Percentiles rank a stretch among this genome's conserved stretches.
These are phyloP conservation scores for Corchorus capsularis DNA, from an alignment of 345 rosid species.

Conservation along the genomic window DNA sequence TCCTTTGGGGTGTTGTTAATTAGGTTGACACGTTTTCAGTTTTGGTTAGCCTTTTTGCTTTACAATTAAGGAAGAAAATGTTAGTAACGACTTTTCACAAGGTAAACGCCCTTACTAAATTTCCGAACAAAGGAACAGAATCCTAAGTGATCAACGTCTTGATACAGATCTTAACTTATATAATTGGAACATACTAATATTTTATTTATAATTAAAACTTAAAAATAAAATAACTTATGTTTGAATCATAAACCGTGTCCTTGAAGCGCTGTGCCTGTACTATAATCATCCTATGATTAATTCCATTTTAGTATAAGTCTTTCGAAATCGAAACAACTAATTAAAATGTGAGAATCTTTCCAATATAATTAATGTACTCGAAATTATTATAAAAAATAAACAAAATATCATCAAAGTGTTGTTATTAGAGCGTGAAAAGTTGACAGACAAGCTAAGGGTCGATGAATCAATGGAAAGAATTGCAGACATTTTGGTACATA, in stretches of 20 bases:
- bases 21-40: not conserved
- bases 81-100: not conserved
- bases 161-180: not conserved
- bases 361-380: not conserved
- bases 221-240: too few species aligned
- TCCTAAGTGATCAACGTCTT: slow-evolving; percentile 9
- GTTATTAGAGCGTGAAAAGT: not conserved
- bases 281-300: slow-evolving; percentile 23
- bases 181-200: too few species aligned
- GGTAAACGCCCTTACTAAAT: slow-evolving; percentile 20
- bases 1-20: not conserved
- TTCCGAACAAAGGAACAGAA: not conserved
- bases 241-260: slow-evolving; percentile 25
- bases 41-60: slow-evolving; percentile 18
- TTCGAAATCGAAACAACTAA: not conserved
- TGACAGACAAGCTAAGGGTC: slow-evolving; percentile 6
- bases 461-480: not conserved
- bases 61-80: slow-evolving; percentile 7
- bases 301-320: not conserved
- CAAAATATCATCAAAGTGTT: not conserved
- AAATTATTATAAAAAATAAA: not conserved
- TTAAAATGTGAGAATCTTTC: not conserved
- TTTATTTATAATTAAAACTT: too few species aligned
- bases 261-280: slow-evolving; percentile 12
- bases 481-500: too few species aligned